Conservation (phyloP, 2,329 filamentous ascomycete genomes). For the Neofusicoccum umdonicola region DNA sequence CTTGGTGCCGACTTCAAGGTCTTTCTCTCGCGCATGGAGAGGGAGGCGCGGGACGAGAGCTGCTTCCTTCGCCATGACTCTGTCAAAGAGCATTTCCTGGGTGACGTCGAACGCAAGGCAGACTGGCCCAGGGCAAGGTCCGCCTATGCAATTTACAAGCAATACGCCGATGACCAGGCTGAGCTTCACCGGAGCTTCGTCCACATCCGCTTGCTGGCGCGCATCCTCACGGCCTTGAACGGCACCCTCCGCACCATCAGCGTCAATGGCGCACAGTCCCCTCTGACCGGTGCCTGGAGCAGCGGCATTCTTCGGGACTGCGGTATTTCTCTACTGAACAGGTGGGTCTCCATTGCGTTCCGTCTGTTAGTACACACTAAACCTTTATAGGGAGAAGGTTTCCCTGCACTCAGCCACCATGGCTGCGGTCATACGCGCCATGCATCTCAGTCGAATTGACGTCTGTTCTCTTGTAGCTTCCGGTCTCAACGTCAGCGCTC, state of each 20-base stretch:
- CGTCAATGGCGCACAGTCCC: constrained; percentile 4
- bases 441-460: neutral
- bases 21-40: constrained; percentile 5
- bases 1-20: neutral
- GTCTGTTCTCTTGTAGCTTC: neutral
- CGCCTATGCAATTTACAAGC: neutral
- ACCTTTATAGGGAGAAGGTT: neutral
- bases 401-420: neutral
- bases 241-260: neutral
- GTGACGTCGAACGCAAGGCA: neutral
- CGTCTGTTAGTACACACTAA: too few species aligned
- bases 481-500: neutral
- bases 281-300: neutral
- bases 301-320: neutral
- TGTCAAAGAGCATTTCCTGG: neutral
- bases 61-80: constrained; percentile 3
- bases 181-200: neutral
- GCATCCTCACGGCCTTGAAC: neutral
- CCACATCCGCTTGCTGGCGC: constrained; percentile 6
- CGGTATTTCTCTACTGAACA: constrained; percentile 1
- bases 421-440: neutral
- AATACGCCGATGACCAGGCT: neutral
- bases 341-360: neutral
- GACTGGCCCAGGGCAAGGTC: neutral
- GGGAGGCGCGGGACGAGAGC: neutral